These are phyloP conservation scores for Pulveroboletus sp. DNA, from an alignment of 768 basidiomycete species.

Conservation along the genomic window DNA sequence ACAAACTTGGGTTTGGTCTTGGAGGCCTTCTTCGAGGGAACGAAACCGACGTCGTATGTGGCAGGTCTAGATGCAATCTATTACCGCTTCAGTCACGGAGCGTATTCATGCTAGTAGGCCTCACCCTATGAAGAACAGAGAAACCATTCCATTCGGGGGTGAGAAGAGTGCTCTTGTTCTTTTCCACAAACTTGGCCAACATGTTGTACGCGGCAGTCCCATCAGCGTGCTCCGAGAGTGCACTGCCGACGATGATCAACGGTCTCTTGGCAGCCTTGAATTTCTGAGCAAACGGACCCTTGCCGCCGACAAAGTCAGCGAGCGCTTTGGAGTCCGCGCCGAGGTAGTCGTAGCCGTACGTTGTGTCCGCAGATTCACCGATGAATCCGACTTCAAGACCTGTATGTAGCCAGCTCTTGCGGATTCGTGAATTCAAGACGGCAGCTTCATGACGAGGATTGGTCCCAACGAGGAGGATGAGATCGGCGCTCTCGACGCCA, in stretches of 20 bases:
- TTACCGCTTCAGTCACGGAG: not conserved
- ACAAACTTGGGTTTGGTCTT: slow-evolving; percentile 85
- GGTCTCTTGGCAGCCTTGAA: slow-evolving; percentile 90
- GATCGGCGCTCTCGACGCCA: slow-evolving; percentile 87
- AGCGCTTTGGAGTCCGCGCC: slow-evolving; percentile 74
- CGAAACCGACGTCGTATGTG: slow-evolving; percentile 93
- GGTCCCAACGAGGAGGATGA: slow-evolving; percentile 88
- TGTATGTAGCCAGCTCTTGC: slow-evolving; percentile 90
- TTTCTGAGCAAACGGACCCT: slow-evolving; percentile 75
- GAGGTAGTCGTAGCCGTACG: slow-evolving; percentile 91
- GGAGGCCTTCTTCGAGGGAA: slow-evolving; percentile 76
- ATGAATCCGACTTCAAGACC: slow-evolving; percentile 84
- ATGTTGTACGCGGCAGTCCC: slow-evolving; percentile 73
- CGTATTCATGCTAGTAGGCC: slow-evolving; percentile 13
- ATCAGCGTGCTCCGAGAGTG: slow-evolving; percentile 79
- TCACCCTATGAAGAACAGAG: slow-evolving; percentile 85
- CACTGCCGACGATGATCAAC: slow-evolving; percentile 89
- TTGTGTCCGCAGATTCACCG: slow-evolving; percentile 86
- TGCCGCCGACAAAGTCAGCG: slow-evolving; percentile 72
- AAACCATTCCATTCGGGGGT: slow-evolving; percentile 96
- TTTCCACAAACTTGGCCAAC: slow-evolving; percentile 75
- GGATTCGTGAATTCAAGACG: slow-evolving; percentile 93
- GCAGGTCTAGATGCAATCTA: slow-evolving; percentile 90
- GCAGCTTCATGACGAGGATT: slow-evolving; percentile 97
- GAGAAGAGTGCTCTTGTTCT: slow-evolving; percentile 68